Evolutionary conservation across 1,139 yeast genomes (phyloP), one percentile per base, ranked within the genome.

Genomic region (Magnusiomyces ingens): DNA sequence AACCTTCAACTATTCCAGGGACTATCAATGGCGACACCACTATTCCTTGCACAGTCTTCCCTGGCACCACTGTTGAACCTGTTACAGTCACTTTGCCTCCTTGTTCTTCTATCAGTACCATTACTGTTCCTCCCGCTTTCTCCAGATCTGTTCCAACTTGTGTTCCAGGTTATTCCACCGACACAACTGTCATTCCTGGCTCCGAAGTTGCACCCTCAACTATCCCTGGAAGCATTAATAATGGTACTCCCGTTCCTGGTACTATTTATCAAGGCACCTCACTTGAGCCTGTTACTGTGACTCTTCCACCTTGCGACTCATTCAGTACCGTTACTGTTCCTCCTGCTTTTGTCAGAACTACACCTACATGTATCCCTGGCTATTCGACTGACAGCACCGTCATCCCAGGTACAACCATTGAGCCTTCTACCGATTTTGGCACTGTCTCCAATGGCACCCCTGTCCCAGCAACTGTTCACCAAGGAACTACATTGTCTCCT

Each of bases 361-460:
- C 44, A 13, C 45, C 45, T 11, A 42, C 45, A 2, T 42, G 45
- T 42, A 18, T 47, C 17, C 42, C 42, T 13, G 50, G 48, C 4
- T 36, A 47, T 13, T 12, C 17, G 3, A 36, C 17, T 49, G 49
- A 12, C 19, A 29, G 19, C 37, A 43, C 48, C 21, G 32, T 38
- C 19, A 19, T 47, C 35, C 21, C 42, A 21, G 50, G 43, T 21
- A 49, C 48, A 4, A 43, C 43, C 18, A 26, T 44, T 19, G 50
- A 36, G 46, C 35, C 45, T 13, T 37, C 37, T 4, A 49, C 49
- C 18, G 15, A 17, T 36, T 18, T 37, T 37, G 52, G 49, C 22
- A 48, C 51, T 17, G 40, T 52, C 26, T 37, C 18, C 15, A 35
- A 26, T 48, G 55, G 53, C 35, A 50, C 45, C 8, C 45, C 53